A percentile compares a stretch with the other conserved stretches of the same genome.
These are phyloP conservation scores for Sporothrix brasiliensis DNA, from an alignment of 2,329 filamentous ascomycete genomes.

Conservation along the genomic window DNA sequence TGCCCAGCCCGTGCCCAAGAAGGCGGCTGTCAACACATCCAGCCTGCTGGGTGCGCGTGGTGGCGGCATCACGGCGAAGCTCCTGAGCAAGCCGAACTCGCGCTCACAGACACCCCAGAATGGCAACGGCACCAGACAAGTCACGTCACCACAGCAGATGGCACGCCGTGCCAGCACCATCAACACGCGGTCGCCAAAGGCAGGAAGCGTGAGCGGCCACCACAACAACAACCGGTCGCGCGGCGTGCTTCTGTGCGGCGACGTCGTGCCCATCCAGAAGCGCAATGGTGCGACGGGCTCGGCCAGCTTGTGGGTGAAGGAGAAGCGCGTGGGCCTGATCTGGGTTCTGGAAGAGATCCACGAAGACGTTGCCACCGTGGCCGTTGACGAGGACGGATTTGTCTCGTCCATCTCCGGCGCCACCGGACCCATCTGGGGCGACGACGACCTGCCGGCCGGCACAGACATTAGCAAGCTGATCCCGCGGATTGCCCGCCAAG, in stretches of 20 bases:
- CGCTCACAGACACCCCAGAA: conserved; percentile 52
- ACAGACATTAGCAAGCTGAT: conserved; percentile 78
- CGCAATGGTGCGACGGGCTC: conserved; percentile 89
- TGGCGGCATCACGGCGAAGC: conserved; percentile 81
- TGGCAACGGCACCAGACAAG: not conserved
- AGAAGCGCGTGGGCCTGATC: conserved; percentile 89
- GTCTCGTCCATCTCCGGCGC: conserved; percentile 73
- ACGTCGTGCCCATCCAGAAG: conserved; percentile 98
- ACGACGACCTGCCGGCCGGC: conserved; percentile 65
- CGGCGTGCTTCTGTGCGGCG: conserved; percentile 82
- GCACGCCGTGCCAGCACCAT: conserved; percentile 64
- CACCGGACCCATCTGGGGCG: conserved; percentile 84
- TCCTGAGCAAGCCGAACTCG: conserved; percentile 79
- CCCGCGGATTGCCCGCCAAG: conserved; percentile 77
- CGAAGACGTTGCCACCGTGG: conserved; percentile 81
- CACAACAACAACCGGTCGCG: conserved; percentile 76
- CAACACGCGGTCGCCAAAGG: conserved; percentile 58
- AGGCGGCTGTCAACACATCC: conserved; percentile 47
- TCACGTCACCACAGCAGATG: conserved; percentile 46
- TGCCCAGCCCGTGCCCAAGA: conserved; percentile 43
- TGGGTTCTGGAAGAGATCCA: conserved; percentile 99
- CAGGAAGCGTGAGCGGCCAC: conserved; percentile 60
- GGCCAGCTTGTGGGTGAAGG: conserved; percentile 97
- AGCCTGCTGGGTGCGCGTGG: conserved; percentile 67
- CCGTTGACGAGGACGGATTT: conserved; percentile 74